phyloP scores from a whole-genome alignment of 2,329 filamentous ascomycete species.

The Coniochaeta prunicola region DNA sequence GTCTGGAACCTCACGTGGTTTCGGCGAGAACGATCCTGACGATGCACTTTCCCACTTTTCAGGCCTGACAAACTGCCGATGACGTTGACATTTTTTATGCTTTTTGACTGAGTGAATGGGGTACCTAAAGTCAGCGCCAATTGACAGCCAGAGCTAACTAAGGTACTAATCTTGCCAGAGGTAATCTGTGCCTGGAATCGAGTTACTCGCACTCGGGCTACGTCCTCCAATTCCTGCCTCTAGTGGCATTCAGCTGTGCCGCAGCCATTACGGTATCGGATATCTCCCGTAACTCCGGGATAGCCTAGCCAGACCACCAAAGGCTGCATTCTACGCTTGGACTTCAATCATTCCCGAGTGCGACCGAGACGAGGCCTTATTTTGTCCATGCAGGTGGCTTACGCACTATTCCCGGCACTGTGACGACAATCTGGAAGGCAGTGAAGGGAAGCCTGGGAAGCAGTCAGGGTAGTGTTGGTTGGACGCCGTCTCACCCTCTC shows the following conservation, averaged over 20 bases:
- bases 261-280: no score
- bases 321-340: no score
- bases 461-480: not conserved
- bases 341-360: no score
- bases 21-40: no score
- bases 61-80: not conserved
- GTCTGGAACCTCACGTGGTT: no score
- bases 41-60: not conserved
- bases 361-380: no score
- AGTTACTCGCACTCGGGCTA: not conserved
- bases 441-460: no score
- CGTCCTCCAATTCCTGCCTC: not conserved
- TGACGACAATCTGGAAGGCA: no score
- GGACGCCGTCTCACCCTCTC: not conserved
- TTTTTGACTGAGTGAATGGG: not conserved
- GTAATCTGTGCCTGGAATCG: not conserved
- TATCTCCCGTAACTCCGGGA: not conserved
- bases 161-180: not conserved
- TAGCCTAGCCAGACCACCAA: no score
- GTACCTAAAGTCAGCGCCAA: not conserved
- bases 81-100: not conserved
- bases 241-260: no score
- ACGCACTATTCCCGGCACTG: not conserved
- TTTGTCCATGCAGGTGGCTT: not conserved
- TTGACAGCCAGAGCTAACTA: not conserved